phyloP scores from a whole-genome alignment of 2,329 filamentous ascomycete genomes.

The Clarireedia sp. region DNA sequence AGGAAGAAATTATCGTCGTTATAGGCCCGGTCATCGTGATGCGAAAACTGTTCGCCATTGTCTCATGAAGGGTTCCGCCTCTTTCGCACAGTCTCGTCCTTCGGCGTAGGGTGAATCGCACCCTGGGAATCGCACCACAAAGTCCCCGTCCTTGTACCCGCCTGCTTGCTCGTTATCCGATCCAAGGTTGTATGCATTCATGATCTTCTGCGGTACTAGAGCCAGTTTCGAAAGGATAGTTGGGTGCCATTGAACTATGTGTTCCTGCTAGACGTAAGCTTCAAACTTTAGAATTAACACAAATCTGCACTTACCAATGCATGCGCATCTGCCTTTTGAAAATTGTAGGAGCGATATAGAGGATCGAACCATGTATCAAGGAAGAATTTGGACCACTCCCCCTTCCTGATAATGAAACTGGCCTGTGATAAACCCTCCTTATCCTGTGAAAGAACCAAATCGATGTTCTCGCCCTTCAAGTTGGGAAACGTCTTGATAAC shows the following conservation, averaged over 20 bases:
- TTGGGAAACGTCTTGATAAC: conserved; percentile 92
- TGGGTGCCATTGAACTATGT: conserved; percentile 92
- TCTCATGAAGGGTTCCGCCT: conserved; percentile 42
- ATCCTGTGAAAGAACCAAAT: conserved; percentile 81
- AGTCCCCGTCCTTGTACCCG: conserved; percentile 74
- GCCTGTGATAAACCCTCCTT: conserved; percentile 65
- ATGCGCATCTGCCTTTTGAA: conserved; percentile 88
- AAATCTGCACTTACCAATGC: conserved; percentile 58
- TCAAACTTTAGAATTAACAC: background rate
- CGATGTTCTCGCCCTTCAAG: conserved; percentile 67
- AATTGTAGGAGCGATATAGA: conserved; percentile 88
- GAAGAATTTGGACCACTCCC: conserved; percentile 89
- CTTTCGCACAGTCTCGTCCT: conserved; percentile 59
- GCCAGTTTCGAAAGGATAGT: conserved; percentile 87
- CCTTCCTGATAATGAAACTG: conserved; percentile 73
- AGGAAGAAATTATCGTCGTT: conserved; percentile 15
- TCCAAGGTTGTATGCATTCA: conserved; percentile 66
- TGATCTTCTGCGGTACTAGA: conserved; percentile 73
- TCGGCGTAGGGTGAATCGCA: conserved; percentile 48
- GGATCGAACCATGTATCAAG: conserved; percentile 96
- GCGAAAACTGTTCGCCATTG: conserved; percentile 29
- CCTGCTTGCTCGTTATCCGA: conserved; percentile 39
- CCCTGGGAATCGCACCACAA: conserved; percentile 69
- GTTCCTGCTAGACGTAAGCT: conserved; percentile 49
- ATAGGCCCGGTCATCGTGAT: conserved; percentile 12